Percentiles rank a stretch among this genome's conserved stretches.
Evolutionary conservation across 495 filamentous ascomycete species (phyloP).

Genomic region (Aspergillus cavernicola): DNA sequence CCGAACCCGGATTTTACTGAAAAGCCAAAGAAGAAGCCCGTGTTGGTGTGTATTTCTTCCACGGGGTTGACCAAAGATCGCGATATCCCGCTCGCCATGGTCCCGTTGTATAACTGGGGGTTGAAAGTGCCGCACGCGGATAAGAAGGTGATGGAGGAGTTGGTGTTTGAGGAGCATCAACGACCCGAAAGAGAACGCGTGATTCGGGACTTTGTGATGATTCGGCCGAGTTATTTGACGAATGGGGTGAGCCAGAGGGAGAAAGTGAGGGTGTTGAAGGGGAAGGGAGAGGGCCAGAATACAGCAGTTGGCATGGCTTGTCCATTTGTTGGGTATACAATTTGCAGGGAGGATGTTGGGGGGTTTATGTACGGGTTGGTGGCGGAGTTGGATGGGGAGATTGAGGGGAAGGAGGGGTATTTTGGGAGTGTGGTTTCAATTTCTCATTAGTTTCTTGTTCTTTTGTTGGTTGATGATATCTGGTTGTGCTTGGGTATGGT

Average conservation of each 20-base stretch:
- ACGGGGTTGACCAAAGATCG: slow-evolving; percentile 49
- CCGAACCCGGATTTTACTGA: slow-evolving; percentile 10
- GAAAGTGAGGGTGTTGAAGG: slow-evolving; percentile 3
- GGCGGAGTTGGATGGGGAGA: background rate
- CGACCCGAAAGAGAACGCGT: slow-evolving; percentile 10
- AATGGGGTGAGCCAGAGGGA: slow-evolving; percentile 24
- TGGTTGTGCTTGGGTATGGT: too few relatives aligned
- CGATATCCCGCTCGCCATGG: slow-evolving; percentile 49
- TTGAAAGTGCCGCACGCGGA: slow-evolving; percentile 53
- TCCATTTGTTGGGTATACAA: slow-evolving; percentile 43
- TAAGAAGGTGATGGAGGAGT: slow-evolving; percentile 57
- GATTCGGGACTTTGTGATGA: slow-evolving; percentile 41
- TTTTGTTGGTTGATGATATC: too few relatives aligned
- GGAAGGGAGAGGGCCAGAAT: slow-evolving; percentile 20
- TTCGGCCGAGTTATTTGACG: slow-evolving; percentile 42
- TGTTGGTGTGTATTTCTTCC: slow-evolving; percentile 48
- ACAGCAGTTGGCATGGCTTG: slow-evolving; percentile 39
- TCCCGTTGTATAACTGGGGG: slow-evolving; percentile 48
- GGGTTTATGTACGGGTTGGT: slow-evolving; percentile 29
- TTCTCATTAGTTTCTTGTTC: background rate
- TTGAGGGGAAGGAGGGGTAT: background rate
- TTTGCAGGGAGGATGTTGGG: slow-evolving; percentile 38
- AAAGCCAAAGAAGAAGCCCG: slow-evolving; percentile 28
- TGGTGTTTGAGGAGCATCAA: slow-evolving; percentile 31
- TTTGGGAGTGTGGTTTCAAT: background rate